phyloP scores from a whole-genome alignment of 768 basidiomycete genomes.

The Suillus weaverae region DNA sequence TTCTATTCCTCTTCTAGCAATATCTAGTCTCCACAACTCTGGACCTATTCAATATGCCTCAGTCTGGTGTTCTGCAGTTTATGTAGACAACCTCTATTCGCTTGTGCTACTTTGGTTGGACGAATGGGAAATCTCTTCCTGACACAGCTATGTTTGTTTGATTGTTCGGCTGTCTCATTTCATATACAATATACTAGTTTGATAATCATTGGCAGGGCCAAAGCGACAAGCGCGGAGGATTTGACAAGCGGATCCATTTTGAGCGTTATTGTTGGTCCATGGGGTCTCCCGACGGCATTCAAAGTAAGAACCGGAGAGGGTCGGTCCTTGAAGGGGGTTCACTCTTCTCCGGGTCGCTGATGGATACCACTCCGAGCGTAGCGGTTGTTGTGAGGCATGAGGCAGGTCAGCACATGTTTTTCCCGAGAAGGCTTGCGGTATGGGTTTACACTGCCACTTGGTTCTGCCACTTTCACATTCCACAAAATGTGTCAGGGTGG shows the following conservation, averaged over 20 bases:
- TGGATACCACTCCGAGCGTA: slow-evolving; percentile 16
- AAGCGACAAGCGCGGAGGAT: slow-evolving; percentile 35
- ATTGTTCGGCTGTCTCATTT: not conserved
- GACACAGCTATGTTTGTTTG: not conserved
- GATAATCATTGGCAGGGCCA: slow-evolving; percentile 19
- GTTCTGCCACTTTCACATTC: not conserved
- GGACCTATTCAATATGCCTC: not conserved
- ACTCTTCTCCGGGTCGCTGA: not conserved
- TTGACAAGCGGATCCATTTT: slow-evolving; percentile 18
- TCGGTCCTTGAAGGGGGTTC: not conserved
- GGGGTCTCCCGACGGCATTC: slow-evolving; percentile 15
- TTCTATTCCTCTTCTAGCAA: slow-evolving; percentile 3
- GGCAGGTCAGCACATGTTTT: not conserved
- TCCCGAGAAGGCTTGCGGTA: not conserved
- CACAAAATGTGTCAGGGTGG: too few species aligned
- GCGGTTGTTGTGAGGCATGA: slow-evolving; percentile 15
- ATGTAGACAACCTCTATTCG: slow-evolving; percentile 5
- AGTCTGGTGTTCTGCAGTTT: not conserved
- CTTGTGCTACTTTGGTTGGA: not conserved
- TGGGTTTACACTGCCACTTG: slow-evolving; percentile 7
- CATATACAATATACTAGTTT: slow-evolving; percentile 15
- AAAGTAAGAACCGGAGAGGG: slow-evolving; percentile 8
- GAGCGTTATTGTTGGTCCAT: slow-evolving; percentile 25
- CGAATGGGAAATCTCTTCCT: not conserved
- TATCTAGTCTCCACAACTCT: slow-evolving; percentile 2